phyloP scores from a whole-genome alignment of 176 grass and related monocot genomes.

The Eragrostis nindensis region DNA sequence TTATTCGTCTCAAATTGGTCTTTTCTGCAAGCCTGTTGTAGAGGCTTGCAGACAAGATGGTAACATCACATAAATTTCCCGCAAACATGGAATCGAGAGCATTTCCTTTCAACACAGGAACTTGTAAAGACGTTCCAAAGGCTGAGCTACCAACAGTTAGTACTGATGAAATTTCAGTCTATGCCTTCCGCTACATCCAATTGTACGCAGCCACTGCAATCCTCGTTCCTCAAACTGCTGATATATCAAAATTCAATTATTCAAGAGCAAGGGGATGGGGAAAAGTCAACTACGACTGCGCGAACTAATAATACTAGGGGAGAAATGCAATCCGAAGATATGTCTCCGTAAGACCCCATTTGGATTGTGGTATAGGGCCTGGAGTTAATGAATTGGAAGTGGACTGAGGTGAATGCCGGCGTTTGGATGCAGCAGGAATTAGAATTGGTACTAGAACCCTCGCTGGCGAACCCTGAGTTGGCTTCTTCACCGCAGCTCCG shows the following conservation, averaged over 20 bases:
- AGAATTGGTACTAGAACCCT: no score
- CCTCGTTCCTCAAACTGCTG: not conserved
- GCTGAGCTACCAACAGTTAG: slow-evolving; percentile 48
- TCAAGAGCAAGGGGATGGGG: not conserved
- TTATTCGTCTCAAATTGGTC: not conserved
- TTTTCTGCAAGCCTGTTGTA: not conserved
- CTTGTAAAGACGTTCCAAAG: slow-evolving; percentile 50
- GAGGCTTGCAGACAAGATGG: no score
- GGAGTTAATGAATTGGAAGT: no score
- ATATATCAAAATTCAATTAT: slow-evolving; percentile 2
- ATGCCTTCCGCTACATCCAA: slow-evolving; percentile 53
- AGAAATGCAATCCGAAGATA: not conserved
- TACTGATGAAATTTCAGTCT: slow-evolving; percentile 45
- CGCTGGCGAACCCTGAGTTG: no score
- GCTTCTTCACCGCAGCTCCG: no score
- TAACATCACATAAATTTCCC: not conserved
- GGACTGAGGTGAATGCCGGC: no score
- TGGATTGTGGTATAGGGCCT: no score
- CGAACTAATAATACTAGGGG: not conserved
- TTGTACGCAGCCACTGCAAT: slow-evolving; percentile 44
- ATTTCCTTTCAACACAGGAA: not conserved
- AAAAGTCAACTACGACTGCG: not conserved
- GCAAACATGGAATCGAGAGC: not conserved
- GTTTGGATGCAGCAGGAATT: no score
- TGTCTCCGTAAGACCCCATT: no score